Evolutionary conservation across 306 rosid species (phyloP).

Genomic region (Prunus fruticosa): DNA sequence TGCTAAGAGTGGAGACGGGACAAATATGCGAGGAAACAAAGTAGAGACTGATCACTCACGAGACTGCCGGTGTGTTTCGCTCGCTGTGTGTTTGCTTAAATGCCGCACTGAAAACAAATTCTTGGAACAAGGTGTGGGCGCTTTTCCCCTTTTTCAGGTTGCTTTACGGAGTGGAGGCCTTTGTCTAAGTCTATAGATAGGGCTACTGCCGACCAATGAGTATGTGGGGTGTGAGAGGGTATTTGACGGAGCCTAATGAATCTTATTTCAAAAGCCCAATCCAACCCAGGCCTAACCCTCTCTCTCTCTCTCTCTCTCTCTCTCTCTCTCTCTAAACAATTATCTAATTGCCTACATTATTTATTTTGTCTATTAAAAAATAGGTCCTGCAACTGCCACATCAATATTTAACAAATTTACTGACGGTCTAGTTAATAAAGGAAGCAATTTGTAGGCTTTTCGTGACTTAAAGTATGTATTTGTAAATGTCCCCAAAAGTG

Average conservation of each 20-base stretch:
- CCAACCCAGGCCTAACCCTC: not conserved
- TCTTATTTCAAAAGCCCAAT: not conserved
- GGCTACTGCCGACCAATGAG: not conserved
- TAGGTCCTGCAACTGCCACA: too few species aligned
- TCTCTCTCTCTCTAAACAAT: not conserved
- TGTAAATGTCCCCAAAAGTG: too few species aligned
- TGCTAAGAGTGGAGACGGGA: not conserved
- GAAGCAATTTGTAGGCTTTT: rapidly evolving
- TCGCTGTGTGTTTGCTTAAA: slow-evolving; percentile 2
- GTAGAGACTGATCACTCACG: slow-evolving; percentile 2
- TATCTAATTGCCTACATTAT: too few species aligned
- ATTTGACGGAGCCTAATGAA: not conserved
- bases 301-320: not conserved
- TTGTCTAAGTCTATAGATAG: not conserved
- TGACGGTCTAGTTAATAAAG: rapidly evolving
- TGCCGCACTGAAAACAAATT: slow-evolving; percentile 5
- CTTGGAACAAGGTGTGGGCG: not conserved
- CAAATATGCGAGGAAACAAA: not conserved
- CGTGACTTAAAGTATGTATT: too few species aligned
- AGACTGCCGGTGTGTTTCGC: slow-evolving; percentile 8
- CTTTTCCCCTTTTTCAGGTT: not conserved
- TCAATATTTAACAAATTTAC: too few species aligned
- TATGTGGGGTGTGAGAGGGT: not conserved
- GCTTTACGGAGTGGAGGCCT: not conserved
- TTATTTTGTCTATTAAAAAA: too few species aligned